phyloP scores from a whole-genome alignment of 2,329 filamentous ascomycete species.

The Fusarium pininemorale region DNA sequence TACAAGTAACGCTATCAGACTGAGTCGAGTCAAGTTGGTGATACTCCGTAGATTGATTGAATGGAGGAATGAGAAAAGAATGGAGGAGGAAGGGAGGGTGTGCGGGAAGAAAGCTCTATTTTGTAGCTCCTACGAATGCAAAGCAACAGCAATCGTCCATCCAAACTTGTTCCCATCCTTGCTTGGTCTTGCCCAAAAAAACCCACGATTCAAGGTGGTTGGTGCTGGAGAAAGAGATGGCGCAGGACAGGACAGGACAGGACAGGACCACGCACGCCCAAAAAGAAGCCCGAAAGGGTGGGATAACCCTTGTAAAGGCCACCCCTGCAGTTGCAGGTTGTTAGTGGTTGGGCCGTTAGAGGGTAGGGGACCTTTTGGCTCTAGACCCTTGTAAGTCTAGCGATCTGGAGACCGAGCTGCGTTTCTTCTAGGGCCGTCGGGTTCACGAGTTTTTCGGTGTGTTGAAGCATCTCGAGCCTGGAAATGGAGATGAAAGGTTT shows the following conservation, averaged over 20 bases:
- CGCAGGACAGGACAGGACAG: slow-evolving; percentile 16
- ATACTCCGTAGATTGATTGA: background rate
- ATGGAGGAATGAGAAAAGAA: background rate
- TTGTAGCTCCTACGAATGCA: slow-evolving; percentile 21
- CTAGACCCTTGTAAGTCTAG: background rate
- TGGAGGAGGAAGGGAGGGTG: slow-evolving; percentile 3
- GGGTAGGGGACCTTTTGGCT: background rate
- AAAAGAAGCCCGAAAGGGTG: background rate
- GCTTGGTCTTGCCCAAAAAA: background rate
- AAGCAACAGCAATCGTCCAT: background rate
- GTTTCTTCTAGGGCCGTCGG: background rate
- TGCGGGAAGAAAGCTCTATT: slow-evolving; percentile 23
- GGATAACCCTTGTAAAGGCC: slow-evolving; percentile 19
- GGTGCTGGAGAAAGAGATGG: slow-evolving; percentile 33
- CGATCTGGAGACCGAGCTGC: background rate
- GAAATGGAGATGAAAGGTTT: slow-evolving; percentile 11
- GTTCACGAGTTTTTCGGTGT: slow-evolving; percentile 1
- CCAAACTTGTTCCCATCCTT: slow-evolving; percentile 12
- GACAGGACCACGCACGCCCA: slow-evolving; percentile 3
- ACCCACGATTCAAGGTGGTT: slow-evolving; percentile 22
- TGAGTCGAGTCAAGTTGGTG: background rate
- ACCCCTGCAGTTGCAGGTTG: slow-evolving; percentile 17
- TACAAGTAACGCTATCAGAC: background rate
- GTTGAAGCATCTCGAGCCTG: background rate
- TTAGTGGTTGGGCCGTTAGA: slow-evolving; percentile 29